These are phyloP conservation scores for Solanum tarijense DNA, from an alignment of 257 asterid species.

Conservation along the genomic window DNA sequence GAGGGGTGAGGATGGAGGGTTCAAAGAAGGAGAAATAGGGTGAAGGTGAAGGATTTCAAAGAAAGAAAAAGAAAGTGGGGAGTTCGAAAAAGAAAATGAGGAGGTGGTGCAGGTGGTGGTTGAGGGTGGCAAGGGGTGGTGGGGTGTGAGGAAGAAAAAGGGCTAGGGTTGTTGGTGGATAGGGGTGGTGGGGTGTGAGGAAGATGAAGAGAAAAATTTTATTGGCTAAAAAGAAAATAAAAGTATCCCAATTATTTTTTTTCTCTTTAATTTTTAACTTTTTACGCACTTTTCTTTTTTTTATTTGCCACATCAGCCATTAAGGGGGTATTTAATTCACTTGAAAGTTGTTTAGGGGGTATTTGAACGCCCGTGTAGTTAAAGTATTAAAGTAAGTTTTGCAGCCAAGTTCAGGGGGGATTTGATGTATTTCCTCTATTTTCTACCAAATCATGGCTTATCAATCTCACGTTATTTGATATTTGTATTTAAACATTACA, in stretches of 20 bases:
- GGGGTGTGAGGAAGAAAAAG: neutral
- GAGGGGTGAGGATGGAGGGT: neutral
- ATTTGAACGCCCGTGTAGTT: too few species aligned
- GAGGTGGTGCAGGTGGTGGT: neutral
- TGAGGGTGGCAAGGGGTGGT: neutral
- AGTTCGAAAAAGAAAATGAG: too few species aligned
- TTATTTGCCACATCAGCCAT: neutral
- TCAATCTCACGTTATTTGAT: too few species aligned
- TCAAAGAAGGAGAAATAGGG: too few species aligned
- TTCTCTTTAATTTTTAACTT: too few species aligned
- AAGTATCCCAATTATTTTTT: too few species aligned
- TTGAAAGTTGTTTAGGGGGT: neutral
- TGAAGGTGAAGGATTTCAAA: neutral
- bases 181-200: neutral
- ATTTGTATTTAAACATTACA: too few species aligned
- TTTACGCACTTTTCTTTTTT: too few species aligned
- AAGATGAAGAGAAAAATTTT: too few species aligned
- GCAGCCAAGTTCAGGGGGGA: too few species aligned
- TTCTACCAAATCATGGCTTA: too few species aligned
- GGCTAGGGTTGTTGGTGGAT: neutral
- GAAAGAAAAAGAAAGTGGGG: neutral
- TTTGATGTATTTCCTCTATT: neutral
- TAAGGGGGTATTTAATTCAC: neutral
- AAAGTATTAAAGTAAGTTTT: neutral
- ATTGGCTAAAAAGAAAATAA: neutral